A percentile compares a stretch with the other conserved stretches of the same genome.
phyloP scores from a whole-genome alignment of 208 protist species.

The Leishmania aethiopica region DNA sequence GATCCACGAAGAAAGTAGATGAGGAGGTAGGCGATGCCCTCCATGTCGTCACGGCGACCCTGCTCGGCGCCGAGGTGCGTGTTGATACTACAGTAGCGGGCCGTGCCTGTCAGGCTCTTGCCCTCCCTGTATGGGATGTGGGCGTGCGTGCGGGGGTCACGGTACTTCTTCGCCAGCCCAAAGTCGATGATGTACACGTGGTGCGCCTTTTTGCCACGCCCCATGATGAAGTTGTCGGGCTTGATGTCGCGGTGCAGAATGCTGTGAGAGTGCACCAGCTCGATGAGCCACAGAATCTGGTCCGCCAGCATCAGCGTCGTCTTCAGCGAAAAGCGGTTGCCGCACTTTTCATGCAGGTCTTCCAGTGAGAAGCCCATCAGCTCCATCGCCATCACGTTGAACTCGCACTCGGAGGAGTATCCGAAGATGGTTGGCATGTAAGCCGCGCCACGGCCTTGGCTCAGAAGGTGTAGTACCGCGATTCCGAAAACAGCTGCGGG shows the following conservation, averaged over 20 bases:
- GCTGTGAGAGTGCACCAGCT: constrained; percentile 93
- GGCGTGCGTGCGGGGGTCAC: constrained; percentile 96
- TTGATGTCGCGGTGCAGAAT: constrained; percentile 96
- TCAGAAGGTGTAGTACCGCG: constrained; percentile 86
- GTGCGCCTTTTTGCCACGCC: constrained; percentile 84
- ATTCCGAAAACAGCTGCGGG: constrained; percentile 92
- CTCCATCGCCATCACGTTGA: constrained; percentile 95
- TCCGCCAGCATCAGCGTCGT: constrained; percentile 94
- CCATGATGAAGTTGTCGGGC: constrained; percentile 96
- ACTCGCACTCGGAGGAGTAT: constrained; percentile 91
- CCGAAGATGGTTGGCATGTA: constrained; percentile 89
- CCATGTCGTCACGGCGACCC: constrained; percentile 97
- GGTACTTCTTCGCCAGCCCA: constrained; percentile 99
- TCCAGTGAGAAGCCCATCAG: constrained; percentile 93
- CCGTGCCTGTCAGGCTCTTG: constrained; percentile 99
- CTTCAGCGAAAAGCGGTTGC: constrained; percentile 88
- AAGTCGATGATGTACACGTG: constrained; percentile 99
- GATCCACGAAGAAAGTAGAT: constrained; percentile 99
- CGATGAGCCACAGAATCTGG: constrained; percentile 90
- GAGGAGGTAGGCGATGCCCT: constrained; percentile 98
- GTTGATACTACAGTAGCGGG: constrained; percentile 99
- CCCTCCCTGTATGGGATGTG: constrained; percentile 99
- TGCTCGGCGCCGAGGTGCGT: constrained; percentile 99
- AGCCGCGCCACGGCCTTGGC: constrained; percentile 66
- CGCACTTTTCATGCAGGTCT: constrained; percentile 92